Conservation (phyloP, 768 basidiomycete species). For the Coprinopsis strossmayeri region DNA sequence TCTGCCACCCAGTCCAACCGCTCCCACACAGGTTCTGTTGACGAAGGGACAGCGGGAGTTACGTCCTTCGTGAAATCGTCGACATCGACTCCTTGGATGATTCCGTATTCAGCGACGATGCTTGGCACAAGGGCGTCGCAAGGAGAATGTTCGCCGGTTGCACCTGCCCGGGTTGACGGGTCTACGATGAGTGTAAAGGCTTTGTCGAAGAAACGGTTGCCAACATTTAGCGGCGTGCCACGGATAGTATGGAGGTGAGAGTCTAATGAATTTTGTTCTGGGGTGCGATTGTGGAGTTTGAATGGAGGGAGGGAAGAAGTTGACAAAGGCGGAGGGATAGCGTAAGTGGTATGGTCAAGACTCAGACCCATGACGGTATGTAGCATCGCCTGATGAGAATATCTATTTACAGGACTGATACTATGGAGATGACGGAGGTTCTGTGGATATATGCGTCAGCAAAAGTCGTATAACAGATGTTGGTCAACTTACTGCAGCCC, state of each 20-base stretch:
- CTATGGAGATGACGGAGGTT: constrained; percentile 65
- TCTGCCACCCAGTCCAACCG: constrained; percentile 74
- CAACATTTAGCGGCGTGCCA: constrained; percentile 49
- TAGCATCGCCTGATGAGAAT: constrained; percentile 57
- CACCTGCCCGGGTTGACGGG: constrained; percentile 76
- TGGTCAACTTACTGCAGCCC: constrained; percentile 57
- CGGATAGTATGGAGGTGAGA: constrained; percentile 73
- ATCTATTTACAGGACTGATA: constrained; percentile 58
- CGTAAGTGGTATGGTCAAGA: constrained; percentile 68
- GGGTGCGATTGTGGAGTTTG: constrained; percentile 24
- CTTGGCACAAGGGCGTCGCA: constrained; percentile 89
- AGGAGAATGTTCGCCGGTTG: constrained; percentile 86
- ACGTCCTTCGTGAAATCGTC: constrained; percentile 27
- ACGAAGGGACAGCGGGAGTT: neutral
- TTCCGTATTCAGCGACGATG: constrained; percentile 76
- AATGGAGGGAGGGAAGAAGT: constrained; percentile 11
- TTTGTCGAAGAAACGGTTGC: constrained; percentile 92
- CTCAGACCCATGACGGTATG: constrained; percentile 75
- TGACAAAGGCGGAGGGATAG: constrained; percentile 23
- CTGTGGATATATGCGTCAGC: constrained; percentile 28
- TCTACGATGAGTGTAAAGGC: constrained; percentile 78
- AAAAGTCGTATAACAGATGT: neutral
- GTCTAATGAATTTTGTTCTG: constrained; percentile 40
- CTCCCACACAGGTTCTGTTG: constrained; percentile 37
- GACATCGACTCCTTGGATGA: constrained; percentile 60